Base-by-base conservation (phyloP, 371 early-diverging fungal species). In the Nematocida minor region DNA sequence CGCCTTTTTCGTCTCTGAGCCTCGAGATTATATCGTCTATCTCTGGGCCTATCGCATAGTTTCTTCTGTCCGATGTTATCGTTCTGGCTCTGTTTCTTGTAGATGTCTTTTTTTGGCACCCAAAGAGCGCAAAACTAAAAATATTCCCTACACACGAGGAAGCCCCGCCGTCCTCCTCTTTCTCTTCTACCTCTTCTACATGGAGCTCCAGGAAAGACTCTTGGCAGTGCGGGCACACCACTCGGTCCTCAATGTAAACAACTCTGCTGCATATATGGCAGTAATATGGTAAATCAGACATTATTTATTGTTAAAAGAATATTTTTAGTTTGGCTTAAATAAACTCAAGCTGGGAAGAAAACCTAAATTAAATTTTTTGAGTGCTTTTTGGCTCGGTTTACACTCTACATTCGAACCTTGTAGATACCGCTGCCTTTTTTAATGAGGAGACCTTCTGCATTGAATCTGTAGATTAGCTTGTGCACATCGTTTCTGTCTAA, bases 401-500 rank as follows among this genome's bases (percentile, higher is more conserved):
- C 38, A 2, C 6, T 48, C 38, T 47, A 44, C n/a, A 9, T 62
- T 16, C 44, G 46, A 57, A 82, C 69, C 68, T 70, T 62, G 55
- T 70, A 82, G 20, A 63, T 64, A 4, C 64, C 44, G 34, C 47
- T 48, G 2, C 64, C 69, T 36, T 79, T 81, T 55, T 79, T 83
- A 7, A 83, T 74, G 22, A 83, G 32, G 34, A 63, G 4, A 3
- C 83, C 83, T 49, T 77, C 32, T 31, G 69, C 51, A 40, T 83
- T 83, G n/a, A 83, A 41, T 40, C 49, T 46, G 2, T 81, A 80
- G 14, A 83, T 64, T 20, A 80, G 51, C 32, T 78, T 55, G 2
- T 66, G n/a, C 11, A 48, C 44, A 3, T 54, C 31, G 47, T 66
- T 55, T 32, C 1, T 34, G 36, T 77, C 57, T 2, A 40, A 27